Percentiles rank a stretch among this genome's conserved stretches.
Conservation (phyloP, 2,329 filamentous ascomycete genomes). For the Fusarium sp. region DNA sequence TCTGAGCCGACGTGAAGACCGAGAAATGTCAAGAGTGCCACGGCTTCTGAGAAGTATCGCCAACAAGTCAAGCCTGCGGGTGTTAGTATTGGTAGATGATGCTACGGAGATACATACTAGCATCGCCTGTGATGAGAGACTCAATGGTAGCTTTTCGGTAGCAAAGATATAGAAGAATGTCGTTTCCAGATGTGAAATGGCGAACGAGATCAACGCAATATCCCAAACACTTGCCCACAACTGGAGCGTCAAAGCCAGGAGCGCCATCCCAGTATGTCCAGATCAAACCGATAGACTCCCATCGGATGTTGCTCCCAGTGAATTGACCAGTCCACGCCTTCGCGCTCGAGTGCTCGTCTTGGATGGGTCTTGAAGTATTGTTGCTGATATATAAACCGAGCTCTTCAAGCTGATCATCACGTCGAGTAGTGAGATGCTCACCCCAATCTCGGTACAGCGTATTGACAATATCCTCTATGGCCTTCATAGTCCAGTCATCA, state of each 20-base stretch:
- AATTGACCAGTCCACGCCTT: conserved; percentile 58
- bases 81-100: not conserved
- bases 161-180: conserved; percentile 55
- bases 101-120: conserved; percentile 49
- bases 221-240: conserved; percentile 30
- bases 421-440: conserved; percentile 42
- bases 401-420: conserved; percentile 53
- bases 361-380: conserved; percentile 56
- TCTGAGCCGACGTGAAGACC: conserved; percentile 52
- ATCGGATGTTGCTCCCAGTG: conserved; percentile 55
- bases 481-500: conserved; percentile 53
- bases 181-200: conserved; percentile 52
- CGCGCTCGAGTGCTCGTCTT: conserved; percentile 53
- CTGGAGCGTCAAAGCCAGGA: conserved; percentile 2
- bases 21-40: conserved; percentile 55
- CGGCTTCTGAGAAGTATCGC: conserved; percentile 55
- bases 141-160: conserved; percentile 54
- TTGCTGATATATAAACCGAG: conserved; percentile 54
- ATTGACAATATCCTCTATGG: conserved; percentile 48
- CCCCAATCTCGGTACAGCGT: conserved; percentile 54
- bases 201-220: conserved; percentile 54
- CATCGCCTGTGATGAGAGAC: conserved; percentile 57
- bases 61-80: conserved; percentile 54
- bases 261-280: conserved; percentile 47
- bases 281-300: conserved; percentile 60